Evolutionary conservation across 345 rosid species (phyloP), one percentile per base, ranked within the genome.

Genomic region (Noccaea bulbosa): DNA sequence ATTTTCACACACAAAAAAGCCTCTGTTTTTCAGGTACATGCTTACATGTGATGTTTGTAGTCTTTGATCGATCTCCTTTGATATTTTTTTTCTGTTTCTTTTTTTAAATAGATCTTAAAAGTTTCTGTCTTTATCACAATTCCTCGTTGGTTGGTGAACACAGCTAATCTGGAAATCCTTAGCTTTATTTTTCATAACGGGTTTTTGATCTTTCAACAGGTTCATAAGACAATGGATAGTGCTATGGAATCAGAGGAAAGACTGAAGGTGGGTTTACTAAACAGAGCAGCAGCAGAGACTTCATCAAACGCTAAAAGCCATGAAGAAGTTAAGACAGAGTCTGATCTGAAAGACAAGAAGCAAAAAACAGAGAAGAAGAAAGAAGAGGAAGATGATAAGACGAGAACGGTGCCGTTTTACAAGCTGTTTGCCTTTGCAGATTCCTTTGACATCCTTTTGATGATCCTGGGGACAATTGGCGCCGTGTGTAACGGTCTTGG

Each of bases 341-440:
- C 59, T 64, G 50, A 3, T 22, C 33, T 15, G 22, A 48, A 38
- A 55, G 48, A 27, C 47, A 57, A 72, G 41, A 54, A 53, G 47
- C 54, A 44, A 1, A 54, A 53, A 48, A 50, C 24, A 53, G 51
- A 47, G 30, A 55, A 55, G 52, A 65, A 57, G 8, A 37, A 57
- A 11, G 12, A 22, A 65, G 67, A 66, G n/a, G 62, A 74, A 4
- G 68, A 74, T 7, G 70, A 77, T 59, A 77, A 41, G 48, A 66
- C 67, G 0, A 70, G 77, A 55, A 69, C 62, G 5, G 79, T 79
- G 12, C 77, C 80, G 8, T 72, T 72, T 68, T 69, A 70, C 72
- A 85, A 83, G 79, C 82, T 91, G 45, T 88, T 91, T 78, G 81
- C 88, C 1, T 87, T 88, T 67, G 93, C 91, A 9, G 91, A 85